A percentile compares a stretch with the other conserved stretches of the same genome.
Evolutionary conservation across 2,329 filamentous ascomycete species (phyloP).

Genomic region (Colletotrichum sp.): DNA sequence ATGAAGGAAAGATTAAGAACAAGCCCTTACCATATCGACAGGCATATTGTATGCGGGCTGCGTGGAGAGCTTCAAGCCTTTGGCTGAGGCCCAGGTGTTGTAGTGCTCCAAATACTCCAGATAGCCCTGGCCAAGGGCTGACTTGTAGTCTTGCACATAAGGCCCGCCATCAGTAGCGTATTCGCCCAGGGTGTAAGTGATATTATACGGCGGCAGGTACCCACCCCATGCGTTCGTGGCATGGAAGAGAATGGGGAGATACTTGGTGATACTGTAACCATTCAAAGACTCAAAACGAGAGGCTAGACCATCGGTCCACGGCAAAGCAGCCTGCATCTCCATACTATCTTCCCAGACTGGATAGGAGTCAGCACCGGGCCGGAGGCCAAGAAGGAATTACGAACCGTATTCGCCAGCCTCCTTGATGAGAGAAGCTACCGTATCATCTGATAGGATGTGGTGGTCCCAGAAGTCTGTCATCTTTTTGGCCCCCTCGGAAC

Average conservation of each 20-base stretch:
- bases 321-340: background rate
- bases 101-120: background rate
- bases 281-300: background rate
- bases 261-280: background rate
- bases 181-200: background rate
- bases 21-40: background rate
- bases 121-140: background rate
- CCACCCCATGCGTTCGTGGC: background rate
- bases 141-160: background rate
- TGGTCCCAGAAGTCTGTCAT: background rate
- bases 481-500: rapidly evolving
- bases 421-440: background rate
- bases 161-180: background rate
- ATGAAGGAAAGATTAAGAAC: rapidly evolving
- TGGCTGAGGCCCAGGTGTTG: background rate
- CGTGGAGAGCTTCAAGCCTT: background rate
- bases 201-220: background rate
- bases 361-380: background rate
- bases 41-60: background rate
- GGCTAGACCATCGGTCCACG: background rate
- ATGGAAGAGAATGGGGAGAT: background rate
- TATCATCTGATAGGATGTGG: background rate
- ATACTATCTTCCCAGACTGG: background rate
- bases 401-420: background rate
- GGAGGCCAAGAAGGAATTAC: background rate